Base-by-base conservation (phyloP, 2,329 filamentous ascomycete genomes). In the Cryphonectria radicalis region DNA sequence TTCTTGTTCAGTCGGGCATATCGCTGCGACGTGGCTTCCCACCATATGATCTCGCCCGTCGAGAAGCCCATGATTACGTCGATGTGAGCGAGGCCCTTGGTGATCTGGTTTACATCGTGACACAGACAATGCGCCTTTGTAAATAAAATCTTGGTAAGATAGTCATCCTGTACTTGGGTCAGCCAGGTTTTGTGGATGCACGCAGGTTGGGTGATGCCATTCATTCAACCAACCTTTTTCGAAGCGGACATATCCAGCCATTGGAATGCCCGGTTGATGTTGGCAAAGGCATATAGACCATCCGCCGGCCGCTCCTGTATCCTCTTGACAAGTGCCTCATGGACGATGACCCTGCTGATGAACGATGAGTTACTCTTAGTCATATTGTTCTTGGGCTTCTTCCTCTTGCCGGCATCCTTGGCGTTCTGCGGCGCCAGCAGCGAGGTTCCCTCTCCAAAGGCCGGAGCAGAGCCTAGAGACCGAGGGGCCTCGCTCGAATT, bases 361-460 rank as follows among this genome's bases (percentile, higher is more conserved):
- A 98, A 99, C 0, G 95, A 97, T 13, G 96, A 99, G 81, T 97
- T 98, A 83, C 94, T 98, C 85, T 99, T 99, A 67, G 95, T 91
- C 80, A 99, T 96, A 80, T 97, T 98, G 82, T 95, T 98, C 86
- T 98, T 99, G 2, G 96, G 96, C 81, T 99, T 99, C 78, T 91
- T 89, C 79, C 90, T 88, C 85, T 98, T 98, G 74, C 89, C 90
- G 57, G 89, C 87, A 77, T 95, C 93, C 77, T 93, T 94, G 42
- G 87, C 85, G 67, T 87, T 86, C 25, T 86, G 85, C 3, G 89
- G 82, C 14, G 87, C 84, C 42, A 98, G 85, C 37, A 93, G 87
- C 8, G 91, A 87, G 79, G 97, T 98, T 68, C 93, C 92, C 77
- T 96, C 93, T 10, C 95, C 95, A 80, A 98, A 98, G 0, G 91